Evolutionary conservation across 208 protist species (phyloP).

Genomic region (Leishmania tropica): DNA sequence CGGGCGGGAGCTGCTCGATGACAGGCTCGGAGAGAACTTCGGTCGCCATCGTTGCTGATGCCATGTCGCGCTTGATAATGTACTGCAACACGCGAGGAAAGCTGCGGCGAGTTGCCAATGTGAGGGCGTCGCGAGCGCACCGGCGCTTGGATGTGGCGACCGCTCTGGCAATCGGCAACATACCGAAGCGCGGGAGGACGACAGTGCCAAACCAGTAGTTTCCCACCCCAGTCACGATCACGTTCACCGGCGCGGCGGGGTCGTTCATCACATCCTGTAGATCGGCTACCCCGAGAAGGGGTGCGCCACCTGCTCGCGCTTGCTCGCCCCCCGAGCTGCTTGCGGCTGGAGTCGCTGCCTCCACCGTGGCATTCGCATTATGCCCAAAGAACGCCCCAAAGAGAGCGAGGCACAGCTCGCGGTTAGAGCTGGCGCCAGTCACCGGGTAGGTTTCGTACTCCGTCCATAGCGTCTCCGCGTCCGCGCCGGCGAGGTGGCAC

Average conservation of each 20-base stretch:
- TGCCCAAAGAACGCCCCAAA: constrained; percentile 76
- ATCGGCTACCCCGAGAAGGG: background rate
- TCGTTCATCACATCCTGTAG: background rate
- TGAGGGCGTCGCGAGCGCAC: constrained; percentile 55
- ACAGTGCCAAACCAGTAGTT: constrained; percentile 82
- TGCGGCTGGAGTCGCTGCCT: background rate
- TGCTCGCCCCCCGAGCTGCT: background rate
- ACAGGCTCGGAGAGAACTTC: constrained; percentile 65
- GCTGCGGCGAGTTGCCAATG: constrained; percentile 68
- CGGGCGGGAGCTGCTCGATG: constrained; percentile 59
- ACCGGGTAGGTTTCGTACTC: constrained; percentile 80
- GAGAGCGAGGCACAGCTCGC: constrained; percentile 64
- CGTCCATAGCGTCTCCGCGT: constrained; percentile 78
- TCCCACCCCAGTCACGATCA: constrained; percentile 51
- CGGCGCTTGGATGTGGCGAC: constrained; percentile 61
- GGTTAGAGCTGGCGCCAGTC: constrained; percentile 32
- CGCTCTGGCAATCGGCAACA: constrained; percentile 68
- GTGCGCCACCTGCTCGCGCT: background rate
- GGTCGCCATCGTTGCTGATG: constrained; percentile 45
- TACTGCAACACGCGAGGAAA: constrained; percentile 75
- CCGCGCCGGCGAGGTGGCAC: constrained; percentile 52
- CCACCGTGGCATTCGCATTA: background rate
- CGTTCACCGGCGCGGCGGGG: constrained; percentile 33
- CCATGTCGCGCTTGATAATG: constrained; percentile 50
- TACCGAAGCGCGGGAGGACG: constrained; percentile 53